Evolutionary conservation across 768 basidiomycete genomes (phyloP).

Genomic region (Suillus fuscotomentosus): DNA sequence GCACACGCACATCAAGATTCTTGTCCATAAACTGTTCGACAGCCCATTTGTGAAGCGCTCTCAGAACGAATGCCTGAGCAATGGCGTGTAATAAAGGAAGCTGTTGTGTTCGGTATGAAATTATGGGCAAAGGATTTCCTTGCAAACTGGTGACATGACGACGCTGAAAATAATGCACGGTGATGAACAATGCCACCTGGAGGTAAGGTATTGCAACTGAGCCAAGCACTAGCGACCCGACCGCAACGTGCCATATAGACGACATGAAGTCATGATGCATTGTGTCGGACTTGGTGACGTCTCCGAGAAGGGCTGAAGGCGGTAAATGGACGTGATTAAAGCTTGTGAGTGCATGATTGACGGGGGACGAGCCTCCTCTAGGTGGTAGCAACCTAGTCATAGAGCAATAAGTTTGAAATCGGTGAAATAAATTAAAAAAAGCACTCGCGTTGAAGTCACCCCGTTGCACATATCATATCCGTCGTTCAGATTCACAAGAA

Average conservation of each 20-base stretch:
- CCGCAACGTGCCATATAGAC: constrained; percentile 28
- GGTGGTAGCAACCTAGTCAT: constrained; percentile 16
- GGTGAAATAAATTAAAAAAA: no score
- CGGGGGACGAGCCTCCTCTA: constrained; percentile 29
- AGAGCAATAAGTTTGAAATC: no score
- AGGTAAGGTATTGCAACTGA: constrained; percentile 23
- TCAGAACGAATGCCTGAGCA: no score
- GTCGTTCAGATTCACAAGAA: no score
- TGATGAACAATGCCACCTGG: constrained; percentile 24
- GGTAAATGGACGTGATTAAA: constrained; percentile 37
- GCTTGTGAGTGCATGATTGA: constrained; percentile 35
- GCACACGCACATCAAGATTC: no score
- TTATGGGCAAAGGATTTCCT: constrained; percentile 29
- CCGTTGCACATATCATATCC: no score
- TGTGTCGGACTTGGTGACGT: constrained; percentile 17
- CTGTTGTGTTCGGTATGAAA: constrained; percentile 34
- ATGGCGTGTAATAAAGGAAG: no score
- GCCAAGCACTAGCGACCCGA: constrained; percentile 32
- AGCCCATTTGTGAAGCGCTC: no score
- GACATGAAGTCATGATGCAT: constrained; percentile 20
- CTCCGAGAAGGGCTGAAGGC: constrained; percentile 29
- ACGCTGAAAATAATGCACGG: constrained; percentile 29
- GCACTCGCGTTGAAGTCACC: no score
- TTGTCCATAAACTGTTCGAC: no score
- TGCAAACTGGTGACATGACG: constrained; percentile 16